These are phyloP conservation scores for Albizia julibrissin DNA, from an alignment of 306 rosid species.

Conservation along the genomic window DNA sequence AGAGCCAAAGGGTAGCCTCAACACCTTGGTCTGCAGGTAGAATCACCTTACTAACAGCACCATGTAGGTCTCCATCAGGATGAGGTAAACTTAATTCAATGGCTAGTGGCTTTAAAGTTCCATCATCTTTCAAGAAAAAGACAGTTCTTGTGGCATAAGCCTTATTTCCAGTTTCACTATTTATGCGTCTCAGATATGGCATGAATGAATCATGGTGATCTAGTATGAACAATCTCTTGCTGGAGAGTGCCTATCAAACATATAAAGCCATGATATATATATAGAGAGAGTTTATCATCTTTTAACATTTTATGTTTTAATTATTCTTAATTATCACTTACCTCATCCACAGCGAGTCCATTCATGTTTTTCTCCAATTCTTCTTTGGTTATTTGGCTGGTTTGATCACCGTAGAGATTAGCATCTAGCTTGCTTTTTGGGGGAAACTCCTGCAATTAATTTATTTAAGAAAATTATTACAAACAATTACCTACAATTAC, in stretches of 20 bases:
- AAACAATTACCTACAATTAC: background rate
- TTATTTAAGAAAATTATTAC: background rate
- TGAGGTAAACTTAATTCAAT: constrained; percentile 70
- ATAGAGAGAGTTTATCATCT: background rate
- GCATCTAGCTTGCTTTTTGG: constrained; percentile 63
- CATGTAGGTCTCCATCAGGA: constrained; percentile 57
- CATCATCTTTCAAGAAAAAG: constrained; percentile 59
- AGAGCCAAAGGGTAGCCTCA: constrained; percentile 56
- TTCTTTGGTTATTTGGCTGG: constrained; percentile 53
- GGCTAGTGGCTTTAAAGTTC: constrained; percentile 72
- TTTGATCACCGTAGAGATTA: constrained; percentile 62
- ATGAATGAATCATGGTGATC: constrained; percentile 70
- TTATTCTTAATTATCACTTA: constrained; percentile 16
- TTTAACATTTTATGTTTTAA: background rate
- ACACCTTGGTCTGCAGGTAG: constrained; percentile 59
- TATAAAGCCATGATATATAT: background rate
- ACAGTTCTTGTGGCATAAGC: constrained; percentile 70
- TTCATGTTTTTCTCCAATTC: constrained; percentile 48
- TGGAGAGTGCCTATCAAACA: constrained; percentile 48
- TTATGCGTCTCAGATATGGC: constrained; percentile 62
- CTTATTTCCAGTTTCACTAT: constrained; percentile 41
- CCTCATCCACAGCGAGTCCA: constrained; percentile 64
- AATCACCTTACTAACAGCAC: constrained; percentile 50
- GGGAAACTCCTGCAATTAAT: constrained; percentile 63
- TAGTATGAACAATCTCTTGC: constrained; percentile 57